Evolutionary conservation across 148 eudicot species (phyloP).

Genomic region (Rhododendron ferrugineum): DNA sequence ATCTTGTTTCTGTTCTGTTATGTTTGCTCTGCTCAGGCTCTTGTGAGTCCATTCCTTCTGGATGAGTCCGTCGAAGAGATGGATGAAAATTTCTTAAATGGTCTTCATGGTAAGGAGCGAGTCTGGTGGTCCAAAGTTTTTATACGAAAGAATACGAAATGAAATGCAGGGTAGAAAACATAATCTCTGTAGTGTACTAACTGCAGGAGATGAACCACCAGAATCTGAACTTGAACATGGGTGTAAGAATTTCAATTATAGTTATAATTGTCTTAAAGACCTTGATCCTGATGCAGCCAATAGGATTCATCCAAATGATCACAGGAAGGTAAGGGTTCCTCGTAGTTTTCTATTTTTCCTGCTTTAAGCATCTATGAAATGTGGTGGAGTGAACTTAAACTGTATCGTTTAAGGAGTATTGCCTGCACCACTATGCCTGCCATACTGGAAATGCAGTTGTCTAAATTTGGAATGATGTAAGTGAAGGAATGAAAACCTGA

Average conservation of each 20-base stretch:
- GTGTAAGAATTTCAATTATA: conserved; percentile 23
- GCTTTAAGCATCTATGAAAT: neutral
- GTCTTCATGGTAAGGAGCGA: conserved; percentile 42
- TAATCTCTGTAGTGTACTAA: conserved; percentile 1
- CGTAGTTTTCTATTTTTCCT: neutral
- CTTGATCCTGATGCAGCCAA: conserved; percentile 88
- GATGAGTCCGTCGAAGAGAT: conserved; percentile 59
- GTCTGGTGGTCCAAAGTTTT: neutral
- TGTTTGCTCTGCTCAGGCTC: conserved; percentile 52
- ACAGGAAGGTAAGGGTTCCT: conserved; percentile 56
- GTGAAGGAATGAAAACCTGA: neutral
- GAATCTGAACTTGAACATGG: conserved; percentile 27
- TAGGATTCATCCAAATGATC: conserved; percentile 92
- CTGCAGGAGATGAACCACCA: conserved; percentile 28
- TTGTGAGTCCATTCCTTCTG: conserved; percentile 71
- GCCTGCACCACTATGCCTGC: neutral
- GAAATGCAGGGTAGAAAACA: neutral
- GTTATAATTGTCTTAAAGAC: conserved; percentile 53
- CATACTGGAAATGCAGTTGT: neutral
- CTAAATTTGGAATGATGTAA: neutral
- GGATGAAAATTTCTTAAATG: conserved; percentile 31
- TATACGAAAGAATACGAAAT: neutral
- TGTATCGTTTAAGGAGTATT: neutral
- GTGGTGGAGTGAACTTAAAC: neutral
- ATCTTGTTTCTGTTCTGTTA: neutral